These are phyloP conservation scores for Saprolegnia diclina DNA, from an alignment of 352 stramenopile genomes.

Conservation along the genomic window DNA sequence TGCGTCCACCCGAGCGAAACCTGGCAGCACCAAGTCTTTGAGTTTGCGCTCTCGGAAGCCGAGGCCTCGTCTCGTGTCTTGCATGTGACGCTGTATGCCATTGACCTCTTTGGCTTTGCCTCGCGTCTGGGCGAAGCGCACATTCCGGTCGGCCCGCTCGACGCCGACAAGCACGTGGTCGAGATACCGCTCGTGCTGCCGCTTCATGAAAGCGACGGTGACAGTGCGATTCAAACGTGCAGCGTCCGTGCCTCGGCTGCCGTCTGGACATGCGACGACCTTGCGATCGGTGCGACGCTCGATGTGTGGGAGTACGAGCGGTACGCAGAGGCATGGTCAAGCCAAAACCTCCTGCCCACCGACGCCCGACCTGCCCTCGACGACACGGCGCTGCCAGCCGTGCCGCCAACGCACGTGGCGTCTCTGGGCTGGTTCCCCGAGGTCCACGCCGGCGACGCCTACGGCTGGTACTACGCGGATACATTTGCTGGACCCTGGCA, in stretches of 20 bases:
- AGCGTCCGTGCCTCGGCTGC: neutral
- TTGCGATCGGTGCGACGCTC: conserved; percentile 48
- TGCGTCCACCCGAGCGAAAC: neutral
- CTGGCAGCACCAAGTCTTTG: conserved; percentile 17
- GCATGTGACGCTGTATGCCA: conserved; percentile 10
- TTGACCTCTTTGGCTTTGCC: conserved; percentile 17
- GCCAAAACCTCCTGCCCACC: conserved; percentile 43
- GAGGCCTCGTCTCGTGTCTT: conserved; percentile 14
- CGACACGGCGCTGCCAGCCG: conserved; percentile 47
- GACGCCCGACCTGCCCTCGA: conserved; percentile 50
- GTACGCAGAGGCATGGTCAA: conserved; percentile 75
- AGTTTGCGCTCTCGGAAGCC: conserved; percentile 1
- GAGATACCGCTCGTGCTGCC: neutral
- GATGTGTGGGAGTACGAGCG: conserved; percentile 84
- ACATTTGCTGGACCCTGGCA: conserved; percentile 75
- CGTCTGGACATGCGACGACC: conserved; percentile 18
- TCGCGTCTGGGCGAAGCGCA: conserved; percentile 3
- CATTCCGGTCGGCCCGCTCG: neutral
- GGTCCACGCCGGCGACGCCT: conserved; percentile 67
- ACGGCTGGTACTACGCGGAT: conserved; percentile 80
- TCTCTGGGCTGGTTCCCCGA: conserved; percentile 68
- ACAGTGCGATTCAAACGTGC: neutral
- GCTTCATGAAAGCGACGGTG: conserved; percentile 3
- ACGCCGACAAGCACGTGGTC: conserved; percentile 16
- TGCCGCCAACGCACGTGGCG: conserved; percentile 39